Base-by-base conservation (phyloP, 805 yeast genomes). In the Pichia gijzeniarum region DNA sequence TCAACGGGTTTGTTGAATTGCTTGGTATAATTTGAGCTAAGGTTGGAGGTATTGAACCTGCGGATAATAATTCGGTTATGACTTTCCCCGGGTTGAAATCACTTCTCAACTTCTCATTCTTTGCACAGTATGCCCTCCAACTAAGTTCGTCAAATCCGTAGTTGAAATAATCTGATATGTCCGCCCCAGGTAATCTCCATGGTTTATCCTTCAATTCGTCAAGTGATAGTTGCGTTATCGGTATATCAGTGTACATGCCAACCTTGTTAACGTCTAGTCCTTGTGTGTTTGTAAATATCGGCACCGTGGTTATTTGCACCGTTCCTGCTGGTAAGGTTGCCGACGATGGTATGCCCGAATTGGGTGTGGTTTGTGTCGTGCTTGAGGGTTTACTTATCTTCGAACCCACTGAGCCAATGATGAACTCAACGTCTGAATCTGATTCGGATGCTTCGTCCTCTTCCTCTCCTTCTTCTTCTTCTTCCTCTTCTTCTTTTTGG, bases 151-250 rank as follows among this genome's bases (percentile, higher is more conserved):
- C 95, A 60, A 93, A 93, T 1, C 99, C 99, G 59, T 80, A 93
- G 67, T 93, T 93, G 72, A 93, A 93, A 64, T 89, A 95, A 63
- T 93, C 98, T 7, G 95, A 77, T 35, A 87, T 68, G 65, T 93
- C 97, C 3, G 96, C 95, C 33, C 98, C 99, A 1, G 98, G 97
- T 52, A 85, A 80, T 60, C 99, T 77, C 99, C 99, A 93, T 8
- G 99, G 99, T 67, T 95, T 95, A 53, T 89, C 95, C 52, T 86
- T 88, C 40, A 90, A 68, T 44, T 81, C 83, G 49, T 84, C 91
- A 10, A 91, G 73, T 49, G 85, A 83, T 12, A 91, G 72, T 53
- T 84, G 80, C 0, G 95, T 86, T 40, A 93, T 70, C 4, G 95
- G 95, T 54, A 78, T 74, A 3, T 95, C 97, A 42, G 89, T 84